Base-by-base conservation (phyloP, 2,329 filamentous ascomycete species). In the Talaromyces sp. region DNA sequence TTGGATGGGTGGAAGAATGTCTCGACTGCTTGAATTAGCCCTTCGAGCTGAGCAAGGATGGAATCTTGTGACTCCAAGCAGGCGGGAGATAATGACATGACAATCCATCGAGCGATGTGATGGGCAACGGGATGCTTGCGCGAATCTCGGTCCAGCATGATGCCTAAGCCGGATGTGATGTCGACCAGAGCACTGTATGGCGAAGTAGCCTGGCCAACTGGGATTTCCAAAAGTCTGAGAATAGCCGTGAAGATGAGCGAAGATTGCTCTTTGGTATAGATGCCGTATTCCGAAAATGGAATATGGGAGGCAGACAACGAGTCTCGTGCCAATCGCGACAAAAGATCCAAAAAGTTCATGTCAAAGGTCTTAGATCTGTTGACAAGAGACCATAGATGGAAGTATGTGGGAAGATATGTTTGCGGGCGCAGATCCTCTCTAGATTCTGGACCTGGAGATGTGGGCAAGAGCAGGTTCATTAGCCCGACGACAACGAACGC, bases 1-100 rank as follows among this genome's bases (percentile, higher is more conserved):
- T 99, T 99, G 2, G 95, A 99, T 2, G 95, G 95, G 70, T 99
- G 95, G 81, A 97, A 99, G 76, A 99, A 99, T 0, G 95, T 99
- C 75, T 99, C 95, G 54, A 98, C 89, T 2, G 93, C 95, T 74
- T 98, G 90, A 67, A 99, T 90, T 58, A 99, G 82, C 0, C 91
- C 94, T 74, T 99, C 94, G 5, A 99, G 83, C 66, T 90, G 91
- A 36, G 89, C 86, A 69, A 99, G 78, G 51, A 96, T 86, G 0
- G 93, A 98, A 60, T 89, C 88, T 33, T 89, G 83, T n/a, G 86
- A 82, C 50, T 90, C 86, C 56, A 96, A 79, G 69, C 91, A 95
- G 53, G 87, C 82, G 1, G 95, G 94, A 1, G 95, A 98, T 44
- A 99, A 76, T 0, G 93, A 97, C 86, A 94, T 94, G 58, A 96